Conservation (phyloP, 345 rosid species). For the Linum lewisii region DNA sequence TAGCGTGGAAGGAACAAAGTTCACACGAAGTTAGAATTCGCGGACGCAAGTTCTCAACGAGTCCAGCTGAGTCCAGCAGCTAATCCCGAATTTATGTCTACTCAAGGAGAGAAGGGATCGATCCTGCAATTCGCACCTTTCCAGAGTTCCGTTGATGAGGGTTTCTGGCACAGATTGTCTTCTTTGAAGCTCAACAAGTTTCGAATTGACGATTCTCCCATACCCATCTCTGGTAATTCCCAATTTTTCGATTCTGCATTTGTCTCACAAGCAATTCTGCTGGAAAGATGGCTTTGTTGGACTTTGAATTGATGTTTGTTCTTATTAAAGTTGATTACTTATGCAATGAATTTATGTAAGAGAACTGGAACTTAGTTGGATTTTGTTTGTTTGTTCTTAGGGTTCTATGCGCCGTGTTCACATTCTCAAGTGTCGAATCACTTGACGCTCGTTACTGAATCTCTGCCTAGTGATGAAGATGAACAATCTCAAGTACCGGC, state of each 20-base stretch:
- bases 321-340: too few species aligned
- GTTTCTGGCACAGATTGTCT: conserved; percentile 89
- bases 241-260: not conserved
- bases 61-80: not conserved
- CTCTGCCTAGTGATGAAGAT: conserved; percentile 40
- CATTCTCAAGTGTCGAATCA: conserved; percentile 66
- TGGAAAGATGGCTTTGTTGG: too few species aligned
- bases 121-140: conserved; percentile 72
- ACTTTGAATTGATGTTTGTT: too few species aligned
- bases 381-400: conserved; percentile 16
- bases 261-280: too few species aligned
- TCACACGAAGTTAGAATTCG: not conserved
- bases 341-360: not conserved
- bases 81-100: conserved; percentile 5
- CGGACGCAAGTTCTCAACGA: not conserved
- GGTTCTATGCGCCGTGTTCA: conserved; percentile 85
- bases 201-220: conserved; percentile 86
- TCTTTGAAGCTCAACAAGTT: conserved; percentile 76
- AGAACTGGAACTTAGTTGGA: not conserved
- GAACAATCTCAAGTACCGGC: conserved; percentile 21
- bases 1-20: not conserved
- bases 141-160: conserved; percentile 74
- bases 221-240: conserved; percentile 55
- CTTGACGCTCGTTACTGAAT: conserved; percentile 62
- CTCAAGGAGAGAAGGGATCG: conserved; percentile 19